Evolutionary conservation across 129 eudicot genomes (phyloP).

Genomic region (Artemisia argyi): DNA sequence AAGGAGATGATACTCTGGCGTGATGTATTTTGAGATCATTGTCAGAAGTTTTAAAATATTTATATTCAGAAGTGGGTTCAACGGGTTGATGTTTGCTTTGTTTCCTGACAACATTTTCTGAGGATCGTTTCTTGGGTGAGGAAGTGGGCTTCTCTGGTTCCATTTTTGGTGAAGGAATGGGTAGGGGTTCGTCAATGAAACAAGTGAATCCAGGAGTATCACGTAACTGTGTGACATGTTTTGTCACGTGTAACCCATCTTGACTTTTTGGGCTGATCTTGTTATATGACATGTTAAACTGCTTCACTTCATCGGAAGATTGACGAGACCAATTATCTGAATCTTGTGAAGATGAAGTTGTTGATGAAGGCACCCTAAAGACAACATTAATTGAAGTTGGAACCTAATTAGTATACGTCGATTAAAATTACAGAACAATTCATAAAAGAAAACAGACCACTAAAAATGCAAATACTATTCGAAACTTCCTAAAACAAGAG

Average conservation of each 20-base stretch:
- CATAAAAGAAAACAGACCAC: not conserved
- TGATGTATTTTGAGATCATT: conserved; percentile 33
- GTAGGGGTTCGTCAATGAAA: conserved; percentile 60
- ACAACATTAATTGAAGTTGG: conserved; percentile 11
- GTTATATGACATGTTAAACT: conserved; percentile 71
- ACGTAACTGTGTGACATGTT: conserved; percentile 56
- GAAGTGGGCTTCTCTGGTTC: conserved; percentile 29
- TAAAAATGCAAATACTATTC: not conserved
- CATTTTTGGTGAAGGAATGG: conserved; percentile 28
- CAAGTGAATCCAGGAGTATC: conserved; percentile 64
- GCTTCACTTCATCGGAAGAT: conserved; percentile 45
- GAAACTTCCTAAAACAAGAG: not conserved
- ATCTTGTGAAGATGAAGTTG: conserved; percentile 34
- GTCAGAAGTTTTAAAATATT: conserved; percentile 29
- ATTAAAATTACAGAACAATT: not conserved
- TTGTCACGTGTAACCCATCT: conserved; percentile 52
- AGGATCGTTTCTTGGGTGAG: conserved; percentile 24
- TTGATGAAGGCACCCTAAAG: conserved; percentile 48
- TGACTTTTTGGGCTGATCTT: conserved; percentile 47
- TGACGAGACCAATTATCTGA: conserved; percentile 29
- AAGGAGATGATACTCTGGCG: conserved; percentile 38
- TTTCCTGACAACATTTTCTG: conserved; percentile 27
- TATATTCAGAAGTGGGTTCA: conserved; percentile 37
- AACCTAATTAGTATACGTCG: not conserved
- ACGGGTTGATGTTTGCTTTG: conserved; percentile 22